A percentile compares a stretch with the other conserved stretches of the same genome.
phyloP scores from a whole-genome alignment of 2,329 filamentous ascomycete species.

The Trichophyton simii region DNA sequence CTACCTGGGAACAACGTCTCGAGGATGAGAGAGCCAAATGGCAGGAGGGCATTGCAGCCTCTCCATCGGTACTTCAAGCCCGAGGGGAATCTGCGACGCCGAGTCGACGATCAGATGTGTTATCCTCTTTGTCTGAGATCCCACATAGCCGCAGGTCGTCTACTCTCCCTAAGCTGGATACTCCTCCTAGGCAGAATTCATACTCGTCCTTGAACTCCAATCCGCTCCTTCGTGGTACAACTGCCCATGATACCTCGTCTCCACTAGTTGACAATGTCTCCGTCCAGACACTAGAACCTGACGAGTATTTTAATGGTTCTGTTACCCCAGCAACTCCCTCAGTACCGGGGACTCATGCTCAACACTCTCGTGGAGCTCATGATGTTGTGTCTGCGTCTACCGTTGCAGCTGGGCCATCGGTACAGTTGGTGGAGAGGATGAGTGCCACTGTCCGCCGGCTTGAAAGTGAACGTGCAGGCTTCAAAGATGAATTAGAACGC shows the following conservation, averaged over 20 bases:
- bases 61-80: conserved; percentile 26
- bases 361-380: conserved; percentile 49
- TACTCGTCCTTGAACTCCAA: conserved; percentile 23
- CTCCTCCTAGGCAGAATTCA: conserved; percentile 37
- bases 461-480: conserved; percentile 80
- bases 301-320: conserved; percentile 32
- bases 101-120: conserved; percentile 28
- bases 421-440: conserved; percentile 93
- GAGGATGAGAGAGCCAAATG: conserved; percentile 54
- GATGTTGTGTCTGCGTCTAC: conserved; percentile 85
- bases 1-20: conserved; percentile 44
- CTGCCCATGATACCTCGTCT: conserved; percentile 20
- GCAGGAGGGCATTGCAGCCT: conserved; percentile 31
- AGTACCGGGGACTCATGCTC: conserved; percentile 27
- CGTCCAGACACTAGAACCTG: conserved; percentile 39
- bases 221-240: conserved; percentile 19
- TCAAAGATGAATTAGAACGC: conserved; percentile 71
- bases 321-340: conserved; percentile 26
- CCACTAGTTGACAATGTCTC: conserved; percentile 26
- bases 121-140: conserved; percentile 23
- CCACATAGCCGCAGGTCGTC: conserved; percentile 32
- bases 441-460: conserved; percentile 81
- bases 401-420: conserved; percentile 76
- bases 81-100: conserved; percentile 31
- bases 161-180: conserved; percentile 25